Evolutionary conservation across 345 rosid species (phyloP), one percentile per base, ranked within the genome.

Genomic region (Zanthoxylum bungeanum): DNA sequence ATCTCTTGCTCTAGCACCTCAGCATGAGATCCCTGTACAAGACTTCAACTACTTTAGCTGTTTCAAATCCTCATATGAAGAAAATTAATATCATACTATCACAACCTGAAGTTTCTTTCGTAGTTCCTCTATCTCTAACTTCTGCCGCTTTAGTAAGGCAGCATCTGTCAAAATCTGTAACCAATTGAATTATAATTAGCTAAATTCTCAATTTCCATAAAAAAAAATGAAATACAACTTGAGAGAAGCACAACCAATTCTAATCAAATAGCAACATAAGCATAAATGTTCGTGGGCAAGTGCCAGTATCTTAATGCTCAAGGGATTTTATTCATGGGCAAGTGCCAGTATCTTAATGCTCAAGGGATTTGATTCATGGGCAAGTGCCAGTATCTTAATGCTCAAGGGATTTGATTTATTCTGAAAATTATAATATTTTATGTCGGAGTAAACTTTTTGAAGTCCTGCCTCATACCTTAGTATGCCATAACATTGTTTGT

Each of bases 1-100:
- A 95, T 88, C 78, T 91, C 93, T 80, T 91, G 95, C 79, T 91
- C 99, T 79, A 95, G 77, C 77, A 88, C 98, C 74, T 85, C 97
- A 47, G 97, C 85, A 73, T 64, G 97, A 60, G 98, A 92, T 80
- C 98, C 99, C 99, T 95, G 74, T 60, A 82, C 57, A 81, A 75
- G 49, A 75, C 17, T 56, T 60, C 1, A 8, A 69, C 39, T 22
- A 62, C 16, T 64, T 79, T 63, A 79, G 36, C 61, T 34, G 36
- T 52, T 53, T 51, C 34, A 36, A 60, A 58, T 30, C 25, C 31
- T 42, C 30, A 22, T 57, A 9, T 17, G 5, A 51, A 19, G 24
- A 61, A 30, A 57, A 9, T 7, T 40, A 16, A 65, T 19, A 39
- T 34, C 24, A 28, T 9, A 33, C 59, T 56, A 65, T 65, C 71